Conservation (phyloP, 306 rosid genomes). For the Lotus japonicus region DNA sequence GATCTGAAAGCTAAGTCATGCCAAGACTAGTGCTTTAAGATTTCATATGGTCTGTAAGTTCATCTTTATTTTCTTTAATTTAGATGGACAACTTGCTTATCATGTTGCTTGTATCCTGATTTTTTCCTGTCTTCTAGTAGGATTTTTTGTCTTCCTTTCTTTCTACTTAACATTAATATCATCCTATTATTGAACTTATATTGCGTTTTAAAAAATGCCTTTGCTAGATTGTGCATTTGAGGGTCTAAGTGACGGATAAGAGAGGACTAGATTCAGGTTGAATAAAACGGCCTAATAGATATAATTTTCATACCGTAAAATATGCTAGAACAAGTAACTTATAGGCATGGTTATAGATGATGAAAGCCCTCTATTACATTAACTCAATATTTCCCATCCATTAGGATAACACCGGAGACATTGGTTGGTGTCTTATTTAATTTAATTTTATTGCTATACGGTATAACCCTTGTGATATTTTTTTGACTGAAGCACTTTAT, state of each 20-base stretch:
- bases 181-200: neutral
- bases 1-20: constrained; percentile 11
- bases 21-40: constrained; percentile 7
- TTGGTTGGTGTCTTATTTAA: neutral
- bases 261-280: neutral
- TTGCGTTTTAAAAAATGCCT: neutral
- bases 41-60: neutral
- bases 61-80: neutral
- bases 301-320: neutral
- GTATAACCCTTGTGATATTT: neutral
- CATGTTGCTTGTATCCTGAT: neutral
- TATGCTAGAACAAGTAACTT: neutral
- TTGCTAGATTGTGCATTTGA: neutral
- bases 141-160: constrained; percentile 1
- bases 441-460: neutral
- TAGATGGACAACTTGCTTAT: neutral
- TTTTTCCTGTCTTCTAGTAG: neutral
- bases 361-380: neutral
- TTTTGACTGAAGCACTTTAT: neutral
- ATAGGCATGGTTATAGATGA: neutral
- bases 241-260: neutral
- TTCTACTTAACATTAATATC: neutral
- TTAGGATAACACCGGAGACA: neutral
- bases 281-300: neutral
- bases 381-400: neutral